Evolutionary conservation across 768 basidiomycete genomes (phyloP).

Genomic region (Boletus vinaceobasis): DNA sequence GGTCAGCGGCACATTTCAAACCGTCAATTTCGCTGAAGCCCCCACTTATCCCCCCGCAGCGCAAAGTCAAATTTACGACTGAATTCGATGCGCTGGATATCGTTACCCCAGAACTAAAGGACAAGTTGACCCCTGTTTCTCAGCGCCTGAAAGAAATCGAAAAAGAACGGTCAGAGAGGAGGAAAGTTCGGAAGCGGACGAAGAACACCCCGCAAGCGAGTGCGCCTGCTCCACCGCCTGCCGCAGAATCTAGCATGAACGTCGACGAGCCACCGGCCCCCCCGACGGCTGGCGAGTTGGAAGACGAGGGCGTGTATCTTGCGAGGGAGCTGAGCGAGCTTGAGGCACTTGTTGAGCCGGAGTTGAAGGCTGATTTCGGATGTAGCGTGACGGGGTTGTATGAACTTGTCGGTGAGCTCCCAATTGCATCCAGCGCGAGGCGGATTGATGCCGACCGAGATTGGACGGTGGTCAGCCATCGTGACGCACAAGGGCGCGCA

Average conservation of each 20-base stretch:
- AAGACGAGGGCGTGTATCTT: constrained; percentile 64
- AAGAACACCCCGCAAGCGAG: constrained; percentile 35
- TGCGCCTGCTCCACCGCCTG: constrained; percentile 19
- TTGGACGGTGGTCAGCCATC: constrained; percentile 55
- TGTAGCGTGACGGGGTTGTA: constrained; percentile 80
- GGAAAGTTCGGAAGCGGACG: constrained; percentile 75
- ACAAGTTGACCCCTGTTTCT: constrained; percentile 66
- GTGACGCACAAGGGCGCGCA: constrained; percentile 96
- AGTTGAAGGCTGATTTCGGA: constrained; percentile 65
- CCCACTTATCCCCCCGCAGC: constrained; percentile 38
- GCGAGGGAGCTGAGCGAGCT: constrained; percentile 64
- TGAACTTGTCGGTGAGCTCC: constrained; percentile 77
- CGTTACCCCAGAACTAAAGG: constrained; percentile 73
- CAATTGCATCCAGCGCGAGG: background rate
- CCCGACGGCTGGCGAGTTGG: constrained; percentile 37
- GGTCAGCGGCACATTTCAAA: constrained; percentile 41
- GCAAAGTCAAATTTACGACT: constrained; percentile 88
- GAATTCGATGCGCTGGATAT: constrained; percentile 87
- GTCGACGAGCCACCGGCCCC: constrained; percentile 43
- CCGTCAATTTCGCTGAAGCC: background rate
- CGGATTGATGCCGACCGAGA: background rate
- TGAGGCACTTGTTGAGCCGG: constrained; percentile 57
- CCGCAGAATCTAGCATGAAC: constrained; percentile 34
- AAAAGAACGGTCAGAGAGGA: constrained; percentile 78
- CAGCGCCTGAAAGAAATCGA: constrained; percentile 74